phyloP scores from a whole-genome alignment of 2,329 filamentous ascomycete genomes.

The Shiraia sp. region DNA sequence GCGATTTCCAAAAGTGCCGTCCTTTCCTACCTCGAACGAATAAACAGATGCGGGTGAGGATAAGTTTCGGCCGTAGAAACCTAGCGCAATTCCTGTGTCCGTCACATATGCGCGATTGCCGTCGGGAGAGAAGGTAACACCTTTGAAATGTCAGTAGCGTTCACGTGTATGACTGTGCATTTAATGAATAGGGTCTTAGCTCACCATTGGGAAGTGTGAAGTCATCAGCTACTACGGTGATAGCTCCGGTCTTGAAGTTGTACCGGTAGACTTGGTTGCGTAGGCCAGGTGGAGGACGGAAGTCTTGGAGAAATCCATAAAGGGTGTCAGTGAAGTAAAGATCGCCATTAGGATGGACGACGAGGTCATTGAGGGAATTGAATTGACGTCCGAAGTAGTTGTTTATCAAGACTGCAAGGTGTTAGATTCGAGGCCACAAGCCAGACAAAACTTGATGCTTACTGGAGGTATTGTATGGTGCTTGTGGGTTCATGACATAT shows the following conservation, averaged over 20 bases:
- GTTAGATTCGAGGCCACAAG: neutral
- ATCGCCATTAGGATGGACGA: conserved; percentile 44
- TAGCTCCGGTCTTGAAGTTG: conserved; percentile 43
- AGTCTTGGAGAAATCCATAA: conserved; percentile 28
- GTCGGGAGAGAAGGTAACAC: conserved; percentile 48
- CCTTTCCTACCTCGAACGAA: conserved; percentile 23
- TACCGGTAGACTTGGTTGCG: conserved; percentile 46
- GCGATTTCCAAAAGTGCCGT: conserved; percentile 25
- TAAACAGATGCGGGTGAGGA: conserved; percentile 27
- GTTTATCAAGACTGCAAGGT: conserved; percentile 35
- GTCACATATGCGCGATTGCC: conserved; percentile 49
- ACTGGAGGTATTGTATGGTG: conserved; percentile 30
- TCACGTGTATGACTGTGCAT: no score
- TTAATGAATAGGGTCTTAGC: neutral
- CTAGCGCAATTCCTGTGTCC: conserved; percentile 40
- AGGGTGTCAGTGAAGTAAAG: conserved; percentile 55
- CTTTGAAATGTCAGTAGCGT: conserved; percentile 10
- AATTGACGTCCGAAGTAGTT: conserved; percentile 53
- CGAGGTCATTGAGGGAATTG: conserved; percentile 47
- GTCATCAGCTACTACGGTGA: conserved; percentile 45
- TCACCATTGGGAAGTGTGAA: conserved; percentile 45
- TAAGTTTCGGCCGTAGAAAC: conserved; percentile 24
- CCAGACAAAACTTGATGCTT: conserved; percentile 1
- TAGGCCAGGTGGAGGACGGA: conserved; percentile 29
- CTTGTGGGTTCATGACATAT: conserved; percentile 27